phyloP scores from a whole-genome alignment of 345 rosid species.

The Pugionium dolabratum region DNA sequence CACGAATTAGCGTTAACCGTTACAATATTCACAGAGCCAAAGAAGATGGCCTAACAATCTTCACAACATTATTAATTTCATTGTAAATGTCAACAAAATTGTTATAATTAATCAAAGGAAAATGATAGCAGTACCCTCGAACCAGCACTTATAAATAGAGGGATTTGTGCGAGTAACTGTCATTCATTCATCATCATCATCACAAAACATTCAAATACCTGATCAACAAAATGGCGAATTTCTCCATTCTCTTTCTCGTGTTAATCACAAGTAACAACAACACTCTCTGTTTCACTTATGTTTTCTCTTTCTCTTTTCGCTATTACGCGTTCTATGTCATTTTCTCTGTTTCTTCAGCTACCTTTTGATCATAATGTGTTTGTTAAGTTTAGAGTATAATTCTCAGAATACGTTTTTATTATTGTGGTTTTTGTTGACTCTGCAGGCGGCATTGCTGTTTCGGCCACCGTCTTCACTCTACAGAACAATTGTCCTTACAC shows the following conservation, averaged over 20 bases:
- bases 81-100: neutral
- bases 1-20: too few relatives aligned
- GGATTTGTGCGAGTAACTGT: neutral
- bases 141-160: conserved; percentile 14
- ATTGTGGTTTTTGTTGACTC: neutral
- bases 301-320: conserved; percentile 10
- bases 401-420: neutral
- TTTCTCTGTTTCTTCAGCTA: conserved; percentile 1
- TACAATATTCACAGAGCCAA: too few relatives aligned
- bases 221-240: neutral
- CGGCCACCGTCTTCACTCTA: conserved; percentile 68
- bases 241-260: conserved; percentile 14
- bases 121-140: neutral
- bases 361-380: neutral
- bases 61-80: too few relatives aligned
- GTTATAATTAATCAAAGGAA: neutral
- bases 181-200: conserved; percentile 17
- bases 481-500: conserved; percentile 67
- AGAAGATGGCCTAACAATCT: too few relatives aligned
- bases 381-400: too few relatives aligned
- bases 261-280: conserved; percentile 21
- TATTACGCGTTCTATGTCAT: neutral
- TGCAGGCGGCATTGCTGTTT: conserved; percentile 32
- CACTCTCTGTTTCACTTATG: conserved; percentile 3
- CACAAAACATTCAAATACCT: neutral